Evolutionary conservation across 352 stramenopile species (phyloP).

Genomic region (Globisporangium cylindrosporum): DNA sequence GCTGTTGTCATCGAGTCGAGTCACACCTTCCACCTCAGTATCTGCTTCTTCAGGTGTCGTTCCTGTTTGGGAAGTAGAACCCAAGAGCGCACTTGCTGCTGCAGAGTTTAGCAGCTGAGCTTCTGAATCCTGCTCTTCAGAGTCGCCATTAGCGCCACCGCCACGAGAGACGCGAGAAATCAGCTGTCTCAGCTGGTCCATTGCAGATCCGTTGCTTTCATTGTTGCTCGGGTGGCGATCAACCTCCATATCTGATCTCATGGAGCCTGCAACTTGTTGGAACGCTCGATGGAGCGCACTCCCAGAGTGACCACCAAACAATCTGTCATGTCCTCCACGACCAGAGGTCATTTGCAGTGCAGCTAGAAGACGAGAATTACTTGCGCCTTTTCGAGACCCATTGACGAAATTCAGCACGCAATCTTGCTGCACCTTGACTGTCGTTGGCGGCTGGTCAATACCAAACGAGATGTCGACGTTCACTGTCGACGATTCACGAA

Average conservation of each 20-base stretch:
- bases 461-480: conserved; percentile 58
- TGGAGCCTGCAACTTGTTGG: conserved; percentile 31
- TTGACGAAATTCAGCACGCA: conserved; percentile 54
- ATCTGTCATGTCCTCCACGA: conserved; percentile 14
- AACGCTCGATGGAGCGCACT: conserved; percentile 33
- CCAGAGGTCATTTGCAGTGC: conserved; percentile 45
- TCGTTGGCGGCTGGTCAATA: conserved; percentile 21
- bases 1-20: conserved; percentile 3
- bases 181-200: conserved; percentile 59
- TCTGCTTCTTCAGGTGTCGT: background rate
- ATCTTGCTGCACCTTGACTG: conserved; percentile 63
- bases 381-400: conserved; percentile 25
- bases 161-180: conserved; percentile 33
- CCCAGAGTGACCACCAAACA: conserved; percentile 17
- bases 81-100: background rate
- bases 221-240: background rate
- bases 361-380: conserved; percentile 52
- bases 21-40: background rate
- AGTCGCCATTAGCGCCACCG: background rate
- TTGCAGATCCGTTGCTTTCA: conserved; percentile 21
- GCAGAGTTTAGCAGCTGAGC: background rate
- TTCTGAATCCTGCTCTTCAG: conserved; percentile 6
- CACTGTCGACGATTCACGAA: conserved; percentile 40
- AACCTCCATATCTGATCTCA: background rate
- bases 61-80: conserved; percentile 5